Evolutionary conservation across 768 basidiomycete species (phyloP).

Genomic region (Exsudoporus frostii): DNA sequence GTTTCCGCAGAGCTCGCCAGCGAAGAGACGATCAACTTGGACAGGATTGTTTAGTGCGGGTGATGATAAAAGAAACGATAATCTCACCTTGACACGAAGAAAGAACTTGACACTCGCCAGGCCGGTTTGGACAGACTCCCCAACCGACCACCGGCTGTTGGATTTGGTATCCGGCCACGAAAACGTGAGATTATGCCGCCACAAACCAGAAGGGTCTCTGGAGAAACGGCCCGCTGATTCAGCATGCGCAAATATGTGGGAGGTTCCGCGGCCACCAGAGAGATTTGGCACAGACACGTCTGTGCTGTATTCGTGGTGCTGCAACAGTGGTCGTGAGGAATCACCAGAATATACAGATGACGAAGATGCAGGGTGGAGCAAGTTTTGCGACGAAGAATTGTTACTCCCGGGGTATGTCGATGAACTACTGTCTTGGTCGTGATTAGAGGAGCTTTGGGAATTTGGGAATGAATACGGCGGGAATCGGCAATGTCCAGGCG

Average conservation of each 20-base stretch:
- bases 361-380: conserved; percentile 17
- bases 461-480: conserved; percentile 18
- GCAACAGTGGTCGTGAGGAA: conserved; percentile 27
- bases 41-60: conserved; percentile 19
- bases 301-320: conserved; percentile 10
- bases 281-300: conserved; percentile 12
- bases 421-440: conserved; percentile 18
- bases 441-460: conserved; percentile 31
- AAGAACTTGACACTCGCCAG: conserved; percentile 68
- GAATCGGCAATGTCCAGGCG: conserved; percentile 17
- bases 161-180: conserved; percentile 72
- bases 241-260: conserved; percentile 52
- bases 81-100: conserved; percentile 63
- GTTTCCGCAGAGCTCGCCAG: conserved; percentile 52
- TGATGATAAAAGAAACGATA: conserved; percentile 10
- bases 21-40: conserved; percentile 45
- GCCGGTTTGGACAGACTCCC: conserved; percentile 69
- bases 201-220: conserved; percentile 54
- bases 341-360: conserved; percentile 24
- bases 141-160: conserved; percentile 72
- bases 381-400: conserved; percentile 21
- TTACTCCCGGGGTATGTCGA: conserved; percentile 3
- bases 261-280: conserved; percentile 32
- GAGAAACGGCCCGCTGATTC: conserved; percentile 60
- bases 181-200: conserved; percentile 62